Conservation (phyloP, 768 basidiomycete species). For the Cystoderma amianthinum region DNA sequence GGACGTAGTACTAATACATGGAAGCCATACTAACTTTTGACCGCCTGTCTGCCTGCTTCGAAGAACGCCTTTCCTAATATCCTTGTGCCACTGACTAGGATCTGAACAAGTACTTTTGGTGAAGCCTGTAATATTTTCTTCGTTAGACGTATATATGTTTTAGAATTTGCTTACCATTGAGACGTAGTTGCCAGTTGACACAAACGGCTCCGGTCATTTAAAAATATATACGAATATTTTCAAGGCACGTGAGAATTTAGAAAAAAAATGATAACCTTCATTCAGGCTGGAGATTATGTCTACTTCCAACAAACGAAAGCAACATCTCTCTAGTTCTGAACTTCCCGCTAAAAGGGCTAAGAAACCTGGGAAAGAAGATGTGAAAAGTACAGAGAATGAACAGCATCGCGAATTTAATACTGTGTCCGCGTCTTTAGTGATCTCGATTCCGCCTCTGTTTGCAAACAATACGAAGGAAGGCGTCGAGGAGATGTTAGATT, state of each 20-base stretch:
- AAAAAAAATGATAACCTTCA: constrained; percentile 5
- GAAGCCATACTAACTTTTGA: constrained; percentile 64
- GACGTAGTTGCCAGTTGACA: no score
- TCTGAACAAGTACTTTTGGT: constrained; percentile 75
- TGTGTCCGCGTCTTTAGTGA: constrained; percentile 55
- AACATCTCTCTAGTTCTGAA: constrained; percentile 16
- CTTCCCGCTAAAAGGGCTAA: constrained; percentile 28
- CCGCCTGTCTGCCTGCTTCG: constrained; percentile 88
- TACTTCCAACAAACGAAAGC: constrained; percentile 20
- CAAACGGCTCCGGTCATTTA: no score
- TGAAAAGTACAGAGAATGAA: constrained; percentile 34
- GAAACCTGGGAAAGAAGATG: constrained; percentile 21
- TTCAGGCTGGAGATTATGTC: background rate
- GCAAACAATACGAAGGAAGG: constrained; percentile 66
- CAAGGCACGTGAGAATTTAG: constrained; percentile 4
- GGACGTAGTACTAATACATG: background rate
- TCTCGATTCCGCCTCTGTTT: constrained; percentile 81
- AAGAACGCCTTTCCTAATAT: constrained; percentile 89
- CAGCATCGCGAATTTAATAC: constrained; percentile 49
- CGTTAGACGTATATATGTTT: background rate
- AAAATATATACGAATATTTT: no score
- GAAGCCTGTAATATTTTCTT: constrained; percentile 44
- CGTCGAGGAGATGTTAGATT: constrained; percentile 86
- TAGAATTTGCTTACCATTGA: constrained; percentile 20
- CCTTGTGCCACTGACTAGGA: constrained; percentile 66